Percentiles rank a stretch among this genome's conserved stretches.
These are phyloP conservation scores for Stagonosporopsis vannaccii DNA, from an alignment of 2,329 filamentous ascomycete genomes.

Conservation along the genomic window DNA sequence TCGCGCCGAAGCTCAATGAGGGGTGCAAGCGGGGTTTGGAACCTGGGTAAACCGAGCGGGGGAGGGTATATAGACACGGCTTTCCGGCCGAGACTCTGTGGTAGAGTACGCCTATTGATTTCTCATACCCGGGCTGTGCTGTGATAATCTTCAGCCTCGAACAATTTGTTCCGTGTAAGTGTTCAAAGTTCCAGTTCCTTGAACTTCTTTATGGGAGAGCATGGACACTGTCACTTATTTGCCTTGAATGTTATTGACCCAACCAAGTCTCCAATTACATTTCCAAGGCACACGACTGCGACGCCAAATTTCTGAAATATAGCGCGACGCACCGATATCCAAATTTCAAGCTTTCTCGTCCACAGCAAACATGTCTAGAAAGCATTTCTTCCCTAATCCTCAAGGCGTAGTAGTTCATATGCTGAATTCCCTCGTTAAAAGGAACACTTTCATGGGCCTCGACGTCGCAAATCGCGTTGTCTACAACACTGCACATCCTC, in stretches of 20 bases:
- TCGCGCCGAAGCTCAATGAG: constrained; percentile 13
- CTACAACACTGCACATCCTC: constrained; percentile 54
- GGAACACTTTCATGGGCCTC: constrained; percentile 54
- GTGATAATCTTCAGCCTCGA: not conserved
- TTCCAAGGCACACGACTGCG: no score
- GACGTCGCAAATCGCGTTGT: constrained; percentile 59
- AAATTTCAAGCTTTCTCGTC: not conserved
- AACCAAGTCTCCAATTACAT: not conserved
- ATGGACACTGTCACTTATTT: not conserved
- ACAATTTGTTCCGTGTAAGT: not conserved
- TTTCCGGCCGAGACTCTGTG: not conserved
- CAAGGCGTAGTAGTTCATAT: constrained; percentile 60
- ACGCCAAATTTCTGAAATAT: not conserved
- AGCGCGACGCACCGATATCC: not conserved
- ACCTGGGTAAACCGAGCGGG: constrained; percentile 18
- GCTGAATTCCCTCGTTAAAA: constrained; percentile 55
- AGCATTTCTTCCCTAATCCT: constrained; percentile 62
- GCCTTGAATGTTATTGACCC: not conserved
- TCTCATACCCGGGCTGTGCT: not conserved
- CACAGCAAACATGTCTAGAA: constrained; percentile 55
- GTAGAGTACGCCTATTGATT: not conserved
- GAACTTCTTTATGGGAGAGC: not conserved
- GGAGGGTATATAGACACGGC: constrained; percentile 19
- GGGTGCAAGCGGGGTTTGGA: constrained; percentile 20
- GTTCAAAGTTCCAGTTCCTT: not conserved